Percentiles rank a stretch among this genome's conserved stretches.
phyloP scores from a whole-genome alignment of 2,329 filamentous ascomycete species.

The Colletotrichum liriopes region DNA sequence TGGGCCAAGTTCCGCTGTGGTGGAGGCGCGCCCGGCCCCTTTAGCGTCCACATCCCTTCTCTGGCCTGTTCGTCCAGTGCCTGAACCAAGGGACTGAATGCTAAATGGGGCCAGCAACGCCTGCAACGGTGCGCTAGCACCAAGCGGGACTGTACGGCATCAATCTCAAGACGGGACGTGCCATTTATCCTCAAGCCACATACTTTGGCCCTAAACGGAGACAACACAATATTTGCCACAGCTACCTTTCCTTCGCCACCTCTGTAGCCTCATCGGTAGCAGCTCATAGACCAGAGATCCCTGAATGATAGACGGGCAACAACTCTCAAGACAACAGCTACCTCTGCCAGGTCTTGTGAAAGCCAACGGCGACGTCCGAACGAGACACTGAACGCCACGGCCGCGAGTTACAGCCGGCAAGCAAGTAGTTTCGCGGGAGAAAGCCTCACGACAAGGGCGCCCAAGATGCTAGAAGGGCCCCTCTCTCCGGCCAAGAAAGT shows the following conservation, averaged over 20 bases:
- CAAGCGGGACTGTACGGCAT: not conserved
- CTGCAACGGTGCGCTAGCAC: constrained; percentile 3
- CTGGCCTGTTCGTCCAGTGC: not conserved
- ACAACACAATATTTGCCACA: not conserved
- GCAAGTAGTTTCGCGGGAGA: not conserved
- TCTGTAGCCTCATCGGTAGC: no score
- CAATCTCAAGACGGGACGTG: not conserved
- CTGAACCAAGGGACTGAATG: not conserved
- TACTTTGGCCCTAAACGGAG: not conserved
- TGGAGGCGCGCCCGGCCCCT: not conserved
- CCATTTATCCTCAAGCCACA: not conserved
- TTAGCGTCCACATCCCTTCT: not conserved
- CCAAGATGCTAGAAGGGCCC: not conserved
- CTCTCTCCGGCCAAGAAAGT: not conserved
- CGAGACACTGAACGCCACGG: not conserved
- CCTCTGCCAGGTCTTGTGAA: not conserved
- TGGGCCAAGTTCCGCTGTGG: not conserved
- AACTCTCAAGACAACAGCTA: not conserved
- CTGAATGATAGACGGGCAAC: not conserved
- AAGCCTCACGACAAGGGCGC: not conserved
- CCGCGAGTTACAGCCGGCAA: not conserved
- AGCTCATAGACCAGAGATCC: not conserved
- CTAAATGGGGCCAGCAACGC: not conserved
- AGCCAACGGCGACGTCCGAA: not conserved
- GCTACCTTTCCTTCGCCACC: not conserved